Percentiles rank a stretch among this genome's conserved stretches.
Evolutionary conservation across 345 rosid species (phyloP).

Genomic region (Eucalyptus marginata): DNA sequence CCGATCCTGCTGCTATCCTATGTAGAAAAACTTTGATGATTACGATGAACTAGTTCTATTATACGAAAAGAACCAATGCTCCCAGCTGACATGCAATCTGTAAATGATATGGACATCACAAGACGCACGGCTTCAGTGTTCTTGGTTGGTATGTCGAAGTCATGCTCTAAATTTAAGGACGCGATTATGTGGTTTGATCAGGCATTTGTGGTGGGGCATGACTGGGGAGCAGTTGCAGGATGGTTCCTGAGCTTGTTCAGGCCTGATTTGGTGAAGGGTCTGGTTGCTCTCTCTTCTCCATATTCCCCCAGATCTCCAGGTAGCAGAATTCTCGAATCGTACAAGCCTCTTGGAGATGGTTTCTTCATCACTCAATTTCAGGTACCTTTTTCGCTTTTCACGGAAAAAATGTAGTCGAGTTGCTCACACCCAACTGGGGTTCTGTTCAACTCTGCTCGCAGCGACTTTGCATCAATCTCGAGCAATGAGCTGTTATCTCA

Average conservation of each 20-base stretch:
- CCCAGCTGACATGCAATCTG: not conserved
- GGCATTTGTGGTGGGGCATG: constrained; percentile 31
- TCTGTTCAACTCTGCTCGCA: not conserved
- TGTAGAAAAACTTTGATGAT: not conserved
- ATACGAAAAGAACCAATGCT: not conserved
- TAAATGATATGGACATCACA: not conserved
- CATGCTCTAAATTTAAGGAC: not conserved
- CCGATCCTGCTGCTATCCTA: not conserved
- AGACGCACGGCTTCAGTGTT: constrained; percentile 12
- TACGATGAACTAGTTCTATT: not conserved
- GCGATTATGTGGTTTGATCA: constrained; percentile 18
- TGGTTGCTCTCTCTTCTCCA: constrained; percentile 29
- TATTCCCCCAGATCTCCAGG: constrained; percentile 33
- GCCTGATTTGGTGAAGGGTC: constrained; percentile 30
- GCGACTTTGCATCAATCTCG: not conserved
- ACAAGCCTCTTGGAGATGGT: constrained; percentile 30
- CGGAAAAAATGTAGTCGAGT: not conserved
- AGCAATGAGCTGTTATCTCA: not conserved
- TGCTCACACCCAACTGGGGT: not conserved
- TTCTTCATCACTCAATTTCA: constrained; percentile 53
- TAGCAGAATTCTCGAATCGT: constrained; percentile 32
- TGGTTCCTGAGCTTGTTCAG: constrained; percentile 32
- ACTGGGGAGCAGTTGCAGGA: constrained; percentile 35
- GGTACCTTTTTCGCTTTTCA: constrained; percentile 11
- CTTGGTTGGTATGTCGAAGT: constrained; percentile 47